Evolutionary conservation across 768 basidiomycete species (phyloP), one percentile per base, ranked within the genome.

Genomic region (Clitopilus passeckerianus): DNA sequence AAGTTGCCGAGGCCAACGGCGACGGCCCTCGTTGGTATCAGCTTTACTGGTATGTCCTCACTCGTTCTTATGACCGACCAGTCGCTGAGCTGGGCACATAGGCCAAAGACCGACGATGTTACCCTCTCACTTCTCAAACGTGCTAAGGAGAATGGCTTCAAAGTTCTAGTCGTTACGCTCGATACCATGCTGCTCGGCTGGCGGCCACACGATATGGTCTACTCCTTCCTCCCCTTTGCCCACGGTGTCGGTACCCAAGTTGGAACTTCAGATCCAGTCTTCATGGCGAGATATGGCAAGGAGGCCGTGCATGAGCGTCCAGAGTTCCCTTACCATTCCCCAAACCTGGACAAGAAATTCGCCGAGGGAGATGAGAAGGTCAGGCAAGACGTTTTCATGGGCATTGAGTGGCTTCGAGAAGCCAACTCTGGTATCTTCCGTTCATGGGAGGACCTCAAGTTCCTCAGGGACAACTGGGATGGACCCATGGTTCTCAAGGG

Each of bases 401-500:
- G 89, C 0, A 67, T 57, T 23, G 83, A 78, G 57, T 93, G 87
- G 87, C 66, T 89, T 41, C 77, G 74, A 59, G 86, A 91, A 70
- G 72, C 74, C 15, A 86, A 81, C 65, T 85, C 86, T 12, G 89
- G 90, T 1, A 57, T 72, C 27, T 91, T 82, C 66, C 81, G 78
- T 64, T 72, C 79, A 10, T 93, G 91, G 91, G 82, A 90, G 55
- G 84, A 92, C 58, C 68, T 93, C 59, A 77, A 77, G 64, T 83
- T 91, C 63, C 67, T 93, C 61, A 77, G 82, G 65, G 78, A 86
- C 22, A 83, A 87, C 58, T 93, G 90, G 91, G 82, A 90, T 15
- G 90, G 90, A 0, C 88, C 88, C 0, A 71, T 93, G 57, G 72
- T 92, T 16, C 73, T 93, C 54, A 93, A 93, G 68, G 91, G 90